Conservation (phyloP, 306 rosid species). For the Acacia crassicarpa region DNA sequence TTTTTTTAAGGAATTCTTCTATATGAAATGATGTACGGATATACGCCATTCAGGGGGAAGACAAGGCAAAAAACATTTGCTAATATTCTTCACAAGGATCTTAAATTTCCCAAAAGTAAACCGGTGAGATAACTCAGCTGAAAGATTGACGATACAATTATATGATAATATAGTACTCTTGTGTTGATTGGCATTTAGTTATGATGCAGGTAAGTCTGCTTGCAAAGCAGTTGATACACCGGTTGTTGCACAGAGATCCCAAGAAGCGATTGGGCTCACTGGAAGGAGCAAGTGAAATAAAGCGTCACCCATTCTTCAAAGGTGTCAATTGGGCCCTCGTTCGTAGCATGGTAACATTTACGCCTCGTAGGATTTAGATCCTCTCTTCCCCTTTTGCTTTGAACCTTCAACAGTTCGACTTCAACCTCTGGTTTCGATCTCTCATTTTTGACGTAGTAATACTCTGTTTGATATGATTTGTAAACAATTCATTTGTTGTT, state of each 20-base stretch:
- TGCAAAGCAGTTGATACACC: constrained; percentile 71
- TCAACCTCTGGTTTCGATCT: background rate
- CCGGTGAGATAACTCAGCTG: constrained; percentile 45
- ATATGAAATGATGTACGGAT: constrained; percentile 91
- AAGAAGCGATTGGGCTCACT: constrained; percentile 73
- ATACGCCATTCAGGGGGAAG: constrained; percentile 92
- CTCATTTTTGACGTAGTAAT: background rate
- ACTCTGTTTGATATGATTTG: background rate
- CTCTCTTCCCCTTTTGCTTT: background rate
- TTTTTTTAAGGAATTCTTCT: constrained; percentile 66
- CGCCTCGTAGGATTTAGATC: background rate
- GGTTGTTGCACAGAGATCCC: constrained; percentile 83
- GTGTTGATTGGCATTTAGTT: constrained; percentile 11
- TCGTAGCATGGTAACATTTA: constrained; percentile 73
- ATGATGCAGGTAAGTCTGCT: constrained; percentile 76
- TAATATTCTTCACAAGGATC: constrained; percentile 95
- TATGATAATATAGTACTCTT: background rate
- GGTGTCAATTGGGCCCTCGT: constrained; percentile 90
- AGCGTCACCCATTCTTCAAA: constrained; percentile 77
- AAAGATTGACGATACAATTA: background rate
- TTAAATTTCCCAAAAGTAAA: constrained; percentile 82
- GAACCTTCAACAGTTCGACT: background rate
- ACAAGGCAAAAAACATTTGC: constrained; percentile 90
- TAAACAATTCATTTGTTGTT: constrained; percentile 3
- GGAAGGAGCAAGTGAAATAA: constrained; percentile 88